Base-by-base conservation (phyloP, 2,329 filamentous ascomycete species). In the Colletotrichum plurivorum region DNA sequence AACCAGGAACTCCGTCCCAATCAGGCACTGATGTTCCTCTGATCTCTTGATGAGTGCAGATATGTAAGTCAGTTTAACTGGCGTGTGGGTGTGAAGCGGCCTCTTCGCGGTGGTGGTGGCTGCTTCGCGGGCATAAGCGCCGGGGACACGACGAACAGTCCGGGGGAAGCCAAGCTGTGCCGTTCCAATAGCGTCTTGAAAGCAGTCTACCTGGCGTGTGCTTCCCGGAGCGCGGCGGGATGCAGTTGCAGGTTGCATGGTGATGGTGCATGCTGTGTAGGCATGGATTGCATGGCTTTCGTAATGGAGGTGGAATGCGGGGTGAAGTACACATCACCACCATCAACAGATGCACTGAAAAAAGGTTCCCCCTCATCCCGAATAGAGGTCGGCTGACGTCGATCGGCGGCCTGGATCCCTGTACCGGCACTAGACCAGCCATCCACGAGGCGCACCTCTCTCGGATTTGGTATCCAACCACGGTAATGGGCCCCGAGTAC, bases 1-100 rank as follows among this genome's bases (percentile, higher is more conserved):
- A 69, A 69, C 66, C 66, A 69, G 66, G 66, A 69, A 69, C 66
- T 69, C 25, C 36, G 45, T 41, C 62, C 62, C 55, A 20, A 66
- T 55, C 10, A 39, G 62, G 62, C 36, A 66, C 39, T 41, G 18
- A 61, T 66, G 36, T 55, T 60, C 45, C 66, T 66, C 66, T 51
- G 31, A 52, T 51, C 41, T 69, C 49, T 39, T 39, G 20, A 51
- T 12, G 31, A 10, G 31, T 36, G 31, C 12, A 22, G 54, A 20
- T 59, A 31, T 25, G 55, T 9, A 12, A 9, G 31, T 36, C 8
- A 9, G 31, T 10, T 9, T 10, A 4, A 9, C 31, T 36, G 31
- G 31, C 46, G 46, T 16, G 18, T 49, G 46, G 6, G 61, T 55
- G 65, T 67, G 45, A 56, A 43, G 56, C 25, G 25, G 20, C 36